Percentiles rank a stretch among this genome's conserved stretches.
phyloP scores from a whole-genome alignment of 2,329 filamentous ascomycete genomes.

The Incumbomyces delicatus region DNA sequence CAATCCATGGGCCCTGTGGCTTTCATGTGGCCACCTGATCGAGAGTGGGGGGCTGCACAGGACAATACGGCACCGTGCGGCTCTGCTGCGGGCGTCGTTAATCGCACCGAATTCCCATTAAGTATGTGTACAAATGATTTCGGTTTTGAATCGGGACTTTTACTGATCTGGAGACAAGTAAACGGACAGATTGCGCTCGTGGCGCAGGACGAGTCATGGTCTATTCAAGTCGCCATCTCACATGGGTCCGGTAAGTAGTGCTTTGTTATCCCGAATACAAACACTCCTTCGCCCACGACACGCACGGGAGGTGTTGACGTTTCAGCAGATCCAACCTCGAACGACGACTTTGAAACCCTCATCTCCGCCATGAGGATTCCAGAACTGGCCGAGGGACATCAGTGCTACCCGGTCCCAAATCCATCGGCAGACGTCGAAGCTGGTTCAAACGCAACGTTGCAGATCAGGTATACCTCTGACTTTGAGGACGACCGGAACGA shows the following conservation, averaged over 20 bases:
- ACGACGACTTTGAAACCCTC: constrained; percentile 31
- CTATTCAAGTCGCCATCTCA: constrained; percentile 45
- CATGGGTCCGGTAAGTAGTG: constrained; percentile 26
- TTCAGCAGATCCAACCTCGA: constrained; percentile 25
- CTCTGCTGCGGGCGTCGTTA: constrained; percentile 37
- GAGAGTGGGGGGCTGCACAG: constrained; percentile 43
- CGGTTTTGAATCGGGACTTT: no score
- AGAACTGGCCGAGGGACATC: constrained; percentile 34
- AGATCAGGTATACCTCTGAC: constrained; percentile 35
- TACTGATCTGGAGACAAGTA: constrained; percentile 27
- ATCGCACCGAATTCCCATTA: constrained; percentile 49
- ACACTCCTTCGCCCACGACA: no score
- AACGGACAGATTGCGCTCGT: constrained; percentile 47
- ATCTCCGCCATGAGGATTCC: constrained; percentile 26
- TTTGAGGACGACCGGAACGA: constrained; percentile 31
- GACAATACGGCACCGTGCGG: constrained; percentile 53
- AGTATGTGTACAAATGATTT: constrained; percentile 31
- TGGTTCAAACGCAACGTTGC: constrained; percentile 37
- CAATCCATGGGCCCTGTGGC: constrained; percentile 46
- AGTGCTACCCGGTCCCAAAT: constrained; percentile 35
- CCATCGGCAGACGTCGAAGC: constrained; percentile 25
- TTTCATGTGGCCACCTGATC: constrained; percentile 52
- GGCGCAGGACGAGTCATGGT: constrained; percentile 48
- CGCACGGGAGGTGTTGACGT: no score
- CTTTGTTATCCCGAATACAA: no score